These are phyloP conservation scores for Aegilops longissima DNA, from an alignment of 176 grass and related monocot genomes.

Conservation along the genomic window DNA sequence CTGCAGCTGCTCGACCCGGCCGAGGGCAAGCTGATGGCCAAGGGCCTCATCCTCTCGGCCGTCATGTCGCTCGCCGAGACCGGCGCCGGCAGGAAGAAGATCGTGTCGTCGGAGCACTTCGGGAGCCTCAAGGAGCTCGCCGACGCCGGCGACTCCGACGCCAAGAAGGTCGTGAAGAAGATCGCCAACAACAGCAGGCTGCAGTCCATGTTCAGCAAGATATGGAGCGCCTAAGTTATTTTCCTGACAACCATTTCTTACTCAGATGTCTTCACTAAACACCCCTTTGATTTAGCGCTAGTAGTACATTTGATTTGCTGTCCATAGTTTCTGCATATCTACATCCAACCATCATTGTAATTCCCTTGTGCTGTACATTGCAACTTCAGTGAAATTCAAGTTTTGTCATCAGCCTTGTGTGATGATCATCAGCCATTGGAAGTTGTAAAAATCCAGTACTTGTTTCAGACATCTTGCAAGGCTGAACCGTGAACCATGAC, in stretches of 20 bases:
- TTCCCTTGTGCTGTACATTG: constrained; percentile 41
- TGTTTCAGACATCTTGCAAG: too few species aligned
- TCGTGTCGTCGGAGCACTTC: constrained; percentile 70
- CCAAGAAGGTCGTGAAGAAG: constrained; percentile 81
- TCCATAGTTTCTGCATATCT: constrained; percentile 20
- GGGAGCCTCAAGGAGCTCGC: constrained; percentile 61
- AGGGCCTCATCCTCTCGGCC: constrained; percentile 57
- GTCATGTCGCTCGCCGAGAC: constrained; percentile 64
- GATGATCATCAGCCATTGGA: background rate
- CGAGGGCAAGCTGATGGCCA: constrained; percentile 55
- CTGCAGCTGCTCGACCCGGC: constrained; percentile 59
- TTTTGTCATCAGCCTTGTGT: background rate
- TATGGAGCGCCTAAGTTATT: constrained; percentile 72
- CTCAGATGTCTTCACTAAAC: background rate
- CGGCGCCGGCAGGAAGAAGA: constrained; percentile 71
- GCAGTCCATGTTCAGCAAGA: constrained; percentile 68
- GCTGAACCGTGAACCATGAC: background rate
- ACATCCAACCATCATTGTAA: background rate
- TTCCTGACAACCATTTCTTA: background rate
- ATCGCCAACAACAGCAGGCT: constrained; percentile 58
- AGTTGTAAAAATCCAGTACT: too few species aligned
- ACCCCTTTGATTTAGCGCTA: constrained; percentile 33
- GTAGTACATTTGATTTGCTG: constrained; percentile 8
- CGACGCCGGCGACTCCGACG: constrained; percentile 52
- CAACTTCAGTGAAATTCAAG: constrained; percentile 24